Percentiles rank a stretch among this genome's conserved stretches.
Conservation (phyloP, 2,329 filamentous ascomycete genomes). For the Diaporthe ilicicola region DNA sequence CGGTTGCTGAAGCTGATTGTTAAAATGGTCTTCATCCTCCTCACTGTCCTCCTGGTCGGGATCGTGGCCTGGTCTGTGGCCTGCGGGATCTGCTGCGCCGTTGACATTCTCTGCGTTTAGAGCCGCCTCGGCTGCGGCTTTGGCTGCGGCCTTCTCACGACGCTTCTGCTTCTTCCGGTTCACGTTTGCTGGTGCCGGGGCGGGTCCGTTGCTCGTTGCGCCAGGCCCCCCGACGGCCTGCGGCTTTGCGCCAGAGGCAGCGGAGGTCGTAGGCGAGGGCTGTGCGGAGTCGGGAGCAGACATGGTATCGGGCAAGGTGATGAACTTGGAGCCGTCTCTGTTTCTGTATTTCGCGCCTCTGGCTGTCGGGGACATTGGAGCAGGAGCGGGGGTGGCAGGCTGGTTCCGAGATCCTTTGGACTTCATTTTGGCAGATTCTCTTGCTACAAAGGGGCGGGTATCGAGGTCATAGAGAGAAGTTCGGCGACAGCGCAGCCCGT, state of each 20-base stretch:
- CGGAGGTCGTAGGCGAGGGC: constrained; percentile 58
- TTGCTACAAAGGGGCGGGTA: constrained; percentile 11
- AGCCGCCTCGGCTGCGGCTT: constrained; percentile 62
- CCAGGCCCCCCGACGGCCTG: constrained; percentile 36
- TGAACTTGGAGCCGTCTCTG: constrained; percentile 75
- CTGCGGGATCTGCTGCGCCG: constrained; percentile 48
- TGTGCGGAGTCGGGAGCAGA: constrained; percentile 58
- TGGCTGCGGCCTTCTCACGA: constrained; percentile 82
- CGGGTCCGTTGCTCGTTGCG: constrained; percentile 37
- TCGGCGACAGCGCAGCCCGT: constrained; percentile 31
- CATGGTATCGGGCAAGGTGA: constrained; percentile 64
- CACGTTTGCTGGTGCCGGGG: constrained; percentile 58
- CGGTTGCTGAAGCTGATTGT: constrained; percentile 48
- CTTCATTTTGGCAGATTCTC: constrained; percentile 30
- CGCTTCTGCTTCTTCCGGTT: constrained; percentile 98
- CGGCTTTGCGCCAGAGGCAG: constrained; percentile 42
- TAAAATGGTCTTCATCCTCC: constrained; percentile 55
- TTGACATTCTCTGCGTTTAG: constrained; percentile 46
- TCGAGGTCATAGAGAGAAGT: constrained; percentile 29
- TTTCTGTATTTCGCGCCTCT: constrained; percentile 70
- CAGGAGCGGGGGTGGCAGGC: constrained; percentile 37
- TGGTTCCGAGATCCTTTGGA: constrained; percentile 44
- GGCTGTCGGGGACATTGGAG: constrained; percentile 59
- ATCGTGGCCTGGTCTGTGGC: constrained; percentile 48
- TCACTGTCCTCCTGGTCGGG: constrained; percentile 65